These are phyloP conservation scores for Phytophthora podocarpi DNA, from an alignment of 352 stramenopile genomes.

Conservation along the genomic window DNA sequence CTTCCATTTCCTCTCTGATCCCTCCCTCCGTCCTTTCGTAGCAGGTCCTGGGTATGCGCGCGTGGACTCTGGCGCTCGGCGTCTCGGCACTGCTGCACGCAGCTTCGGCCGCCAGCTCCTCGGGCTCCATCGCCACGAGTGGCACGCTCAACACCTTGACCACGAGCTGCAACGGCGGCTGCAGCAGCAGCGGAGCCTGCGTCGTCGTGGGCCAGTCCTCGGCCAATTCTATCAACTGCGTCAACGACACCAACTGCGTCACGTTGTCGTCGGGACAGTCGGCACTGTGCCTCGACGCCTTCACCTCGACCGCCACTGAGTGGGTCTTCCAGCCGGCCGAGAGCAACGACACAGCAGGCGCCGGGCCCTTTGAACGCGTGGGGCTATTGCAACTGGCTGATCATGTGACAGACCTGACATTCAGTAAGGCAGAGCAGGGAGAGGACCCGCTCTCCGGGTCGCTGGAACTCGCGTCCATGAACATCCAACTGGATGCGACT, in stretches of 20 bases:
- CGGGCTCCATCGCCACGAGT: constrained; percentile 14
- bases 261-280: constrained; percentile 71
- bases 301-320: constrained; percentile 34
- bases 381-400: constrained; percentile 67
- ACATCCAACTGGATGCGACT: constrained; percentile 51
- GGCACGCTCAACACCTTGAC: constrained; percentile 71
- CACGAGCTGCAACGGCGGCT: constrained; percentile 77
- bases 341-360: constrained; percentile 50
- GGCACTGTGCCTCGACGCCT: constrained; percentile 68
- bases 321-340: constrained; percentile 67
- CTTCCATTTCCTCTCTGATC: too few relatives aligned
- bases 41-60: constrained; percentile 14
- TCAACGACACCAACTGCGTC: constrained; percentile 73
- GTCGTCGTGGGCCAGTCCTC: constrained; percentile 69
- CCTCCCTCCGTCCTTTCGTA: neutral
- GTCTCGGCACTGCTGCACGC: constrained; percentile 8
- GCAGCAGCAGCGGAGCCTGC: constrained; percentile 60
- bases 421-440: constrained; percentile 39
- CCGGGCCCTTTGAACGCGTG: constrained; percentile 69
- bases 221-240: constrained; percentile 67
- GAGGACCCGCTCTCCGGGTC: constrained; percentile 42
- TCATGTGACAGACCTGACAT: constrained; percentile 57
- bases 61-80: constrained; percentile 16
- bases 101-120: constrained; percentile 7
- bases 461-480: constrained; percentile 73